Evolutionary conservation across 1,139 yeast genomes (phyloP).

Genomic region (Saccharomyces hybrid): DNA sequence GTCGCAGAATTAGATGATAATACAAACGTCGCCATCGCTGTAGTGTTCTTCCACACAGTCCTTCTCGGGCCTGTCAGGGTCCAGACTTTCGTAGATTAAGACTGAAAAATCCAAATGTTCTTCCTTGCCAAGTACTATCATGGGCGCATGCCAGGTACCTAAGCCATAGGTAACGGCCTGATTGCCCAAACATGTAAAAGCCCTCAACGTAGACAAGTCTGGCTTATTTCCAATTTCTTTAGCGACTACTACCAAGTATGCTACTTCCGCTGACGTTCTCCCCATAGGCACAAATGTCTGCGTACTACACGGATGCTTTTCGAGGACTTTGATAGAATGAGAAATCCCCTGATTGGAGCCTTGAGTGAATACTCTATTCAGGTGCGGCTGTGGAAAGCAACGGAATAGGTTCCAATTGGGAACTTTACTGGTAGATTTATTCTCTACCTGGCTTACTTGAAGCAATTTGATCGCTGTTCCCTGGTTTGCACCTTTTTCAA

Average conservation of each 20-base stretch:
- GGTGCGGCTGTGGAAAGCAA: slow-evolving; percentile 65
- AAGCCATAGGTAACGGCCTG: slow-evolving; percentile 86
- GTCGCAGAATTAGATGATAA: background rate
- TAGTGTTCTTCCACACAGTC: slow-evolving; percentile 78
- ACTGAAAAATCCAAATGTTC: slow-evolving; percentile 74
- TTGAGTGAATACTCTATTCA: slow-evolving; percentile 34
- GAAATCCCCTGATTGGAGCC: background rate
- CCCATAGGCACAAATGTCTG: slow-evolving; percentile 93
- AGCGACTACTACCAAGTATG: slow-evolving; percentile 80
- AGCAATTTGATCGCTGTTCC: slow-evolving; percentile 85
- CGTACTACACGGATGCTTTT: slow-evolving; percentile 84
- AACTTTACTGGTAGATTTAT: slow-evolving; percentile 38
- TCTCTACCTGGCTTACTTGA: slow-evolving; percentile 61
- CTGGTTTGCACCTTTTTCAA: slow-evolving; percentile 59
- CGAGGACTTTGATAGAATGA: slow-evolving; percentile 65
- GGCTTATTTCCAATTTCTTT: slow-evolving; percentile 46
- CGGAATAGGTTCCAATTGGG: slow-evolving; percentile 82
- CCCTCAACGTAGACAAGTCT: slow-evolving; percentile 49
- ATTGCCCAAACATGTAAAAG: slow-evolving; percentile 71
- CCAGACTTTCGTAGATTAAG: slow-evolving; percentile 53
- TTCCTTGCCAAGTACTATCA: slow-evolving; percentile 56
- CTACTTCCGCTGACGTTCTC: slow-evolving; percentile 35
- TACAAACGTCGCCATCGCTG: slow-evolving; percentile 22
- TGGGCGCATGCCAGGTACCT: slow-evolving; percentile 84
- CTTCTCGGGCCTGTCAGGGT: slow-evolving; percentile 64